Evolutionary conservation across 371 early-diverging fungal genomes (phyloP).

Genomic region (Circinella umbellata): DNA sequence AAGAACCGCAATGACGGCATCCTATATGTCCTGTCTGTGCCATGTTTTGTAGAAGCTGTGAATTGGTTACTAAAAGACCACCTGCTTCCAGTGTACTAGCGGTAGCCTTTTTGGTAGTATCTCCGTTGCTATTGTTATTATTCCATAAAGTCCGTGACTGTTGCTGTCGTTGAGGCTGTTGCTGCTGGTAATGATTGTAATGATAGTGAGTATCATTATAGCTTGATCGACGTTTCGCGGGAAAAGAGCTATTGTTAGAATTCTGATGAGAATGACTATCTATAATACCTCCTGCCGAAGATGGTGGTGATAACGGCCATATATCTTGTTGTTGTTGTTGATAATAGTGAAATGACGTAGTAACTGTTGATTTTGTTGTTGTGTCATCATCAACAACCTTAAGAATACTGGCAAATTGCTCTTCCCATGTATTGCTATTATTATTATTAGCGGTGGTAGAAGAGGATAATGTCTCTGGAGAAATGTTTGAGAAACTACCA

Average conservation of each 20-base stretch:
- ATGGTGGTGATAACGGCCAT: slow-evolving; percentile 4
- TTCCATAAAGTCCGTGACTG: neutral
- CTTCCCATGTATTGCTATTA: slow-evolving; percentile 15
- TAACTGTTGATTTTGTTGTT: neutral
- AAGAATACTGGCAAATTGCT: slow-evolving; percentile 23
- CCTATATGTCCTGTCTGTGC: slow-evolving; percentile 20
- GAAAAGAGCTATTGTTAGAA: neutral
- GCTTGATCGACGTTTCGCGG: neutral
- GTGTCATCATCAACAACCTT: slow-evolving; percentile 22
- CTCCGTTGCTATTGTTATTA: slow-evolving; percentile 1
- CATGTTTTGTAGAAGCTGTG: slow-evolving; percentile 22
- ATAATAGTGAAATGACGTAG: too few species aligned
- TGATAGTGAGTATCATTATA: neutral
- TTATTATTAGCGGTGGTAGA: neutral
- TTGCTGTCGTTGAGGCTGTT: neutral
- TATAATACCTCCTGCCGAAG: neutral
- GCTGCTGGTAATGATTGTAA: neutral
- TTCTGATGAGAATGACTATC: too few species aligned
- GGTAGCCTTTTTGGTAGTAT: neutral
- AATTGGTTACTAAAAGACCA: slow-evolving; percentile 14
- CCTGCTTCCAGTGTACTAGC: slow-evolving; percentile 1
- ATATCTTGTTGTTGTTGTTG: neutral
- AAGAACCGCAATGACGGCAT: slow-evolving; percentile 24
- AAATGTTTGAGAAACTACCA: neutral
- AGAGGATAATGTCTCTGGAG: neutral